Percentiles rank a stretch among this genome's conserved stretches.
Conservation (phyloP, 306 rosid species). For the Rubus parviflorus region DNA sequence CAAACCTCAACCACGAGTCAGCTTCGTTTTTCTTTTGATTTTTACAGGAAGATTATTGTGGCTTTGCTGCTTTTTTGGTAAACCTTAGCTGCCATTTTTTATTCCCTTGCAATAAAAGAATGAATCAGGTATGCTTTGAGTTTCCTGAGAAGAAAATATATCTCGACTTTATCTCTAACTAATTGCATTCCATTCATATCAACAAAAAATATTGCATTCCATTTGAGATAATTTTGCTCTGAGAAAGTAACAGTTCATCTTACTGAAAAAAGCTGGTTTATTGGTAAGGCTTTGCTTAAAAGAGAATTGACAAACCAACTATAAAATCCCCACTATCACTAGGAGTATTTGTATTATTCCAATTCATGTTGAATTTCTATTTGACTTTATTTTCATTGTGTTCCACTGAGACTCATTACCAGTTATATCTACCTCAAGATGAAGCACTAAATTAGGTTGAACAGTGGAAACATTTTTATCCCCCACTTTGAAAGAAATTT, state of each 20-base stretch:
- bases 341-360: neutral
- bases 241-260: conserved; percentile 31
- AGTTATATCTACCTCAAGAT: conserved; percentile 19
- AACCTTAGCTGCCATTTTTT: neutral
- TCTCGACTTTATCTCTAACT: neutral
- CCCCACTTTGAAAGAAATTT: neutral
- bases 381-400: conserved; percentile 17
- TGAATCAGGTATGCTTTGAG: neutral
- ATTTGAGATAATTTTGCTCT: conserved; percentile 5
- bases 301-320: conserved; percentile 28
- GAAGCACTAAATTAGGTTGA: conserved; percentile 7
- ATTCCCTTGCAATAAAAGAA: neutral
- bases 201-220: neutral
- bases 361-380: conserved; percentile 1
- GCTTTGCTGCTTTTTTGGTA: neutral
- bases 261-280: conserved; percentile 16
- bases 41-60: neutral
- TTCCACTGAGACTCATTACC: conserved; percentile 9
- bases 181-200: neutral
- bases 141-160: neutral
- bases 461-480: neutral
- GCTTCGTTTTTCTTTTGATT: neutral
- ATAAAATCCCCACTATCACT: conserved; percentile 8
- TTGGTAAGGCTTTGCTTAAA: conserved; percentile 18
- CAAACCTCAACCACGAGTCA: conserved; percentile 3